Base-by-base conservation (phyloP, 306 rosid genomes). In the Alnus rubra region DNA sequence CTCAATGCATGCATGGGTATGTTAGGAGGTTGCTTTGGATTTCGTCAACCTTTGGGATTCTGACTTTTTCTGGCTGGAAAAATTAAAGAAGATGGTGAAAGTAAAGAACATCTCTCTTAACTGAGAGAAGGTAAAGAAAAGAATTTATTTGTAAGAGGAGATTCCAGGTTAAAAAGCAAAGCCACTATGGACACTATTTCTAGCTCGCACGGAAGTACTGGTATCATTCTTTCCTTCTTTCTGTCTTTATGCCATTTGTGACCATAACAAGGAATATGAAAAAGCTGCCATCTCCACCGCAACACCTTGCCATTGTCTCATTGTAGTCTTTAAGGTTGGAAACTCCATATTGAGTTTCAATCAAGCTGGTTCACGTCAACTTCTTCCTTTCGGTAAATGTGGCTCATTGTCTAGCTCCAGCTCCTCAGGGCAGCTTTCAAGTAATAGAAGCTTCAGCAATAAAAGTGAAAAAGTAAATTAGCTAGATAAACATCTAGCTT, bases 181-280 rank as follows among this genome's bases (percentile, higher is more conserved):
- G 65, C 7, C 52, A 70, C n/a, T 8, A 55, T 55, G 77, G 33
- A 42, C 54, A 54, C 76, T 67, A 73, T 71, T 79, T 80, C 59
- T 77, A 51, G 14, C 86, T 77, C 55, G 14, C 86, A 82, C 68
- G 87, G 60, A 84, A 83, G 69, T 75, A 72, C n/a, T 51, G 52
- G 83, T 55, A 85, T 81, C 52, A 89, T 91, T 91, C 97, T 84
- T 91, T 91, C 67, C 97, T 87, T 92, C 74, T 72, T 59, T 68
- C 56, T 62, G 73, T 77, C 73, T 0, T 80, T 84, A 9, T 47
- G 55, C 45, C 14, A 65, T 76, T 65, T 51, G 80, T 83, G 80
- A 75, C 45, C 75, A 30, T 39, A 69, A 52, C 73, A 63, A 76
- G 30, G 84, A 82, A 84, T 75, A 78, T 74, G 31, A 30, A 68